Evolutionary conservation across 306 rosid genomes (phyloP), one percentile per base, ranked within the genome.

Genomic region (Acacia acuminata): DNA sequence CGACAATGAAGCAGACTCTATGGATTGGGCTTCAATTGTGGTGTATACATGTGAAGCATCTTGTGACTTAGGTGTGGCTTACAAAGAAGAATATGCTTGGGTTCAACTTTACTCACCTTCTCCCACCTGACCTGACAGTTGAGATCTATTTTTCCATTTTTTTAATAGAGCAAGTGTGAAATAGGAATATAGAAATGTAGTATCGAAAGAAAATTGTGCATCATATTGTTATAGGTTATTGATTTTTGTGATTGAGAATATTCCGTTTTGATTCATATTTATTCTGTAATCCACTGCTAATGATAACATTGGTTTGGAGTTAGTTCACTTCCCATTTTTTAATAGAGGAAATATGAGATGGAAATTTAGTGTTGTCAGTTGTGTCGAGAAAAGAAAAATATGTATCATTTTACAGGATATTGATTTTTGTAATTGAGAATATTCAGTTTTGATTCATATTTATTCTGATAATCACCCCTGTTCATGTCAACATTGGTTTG

Each of bases 1-100:
- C 47, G 90, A 85, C 85, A 86, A 91, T 45, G 94, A 90, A 1
- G 71, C 11, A 10, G 89, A 85, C 68, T 93, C 94, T 63, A 83
- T 93, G 69, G 96, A 91, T 73, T 93, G 96, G 96, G 92, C 92
- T 2, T 86, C 94, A 6, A 77, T 93, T 63, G 94, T 84, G 4
- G 93, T 83, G 70, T 90, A 90, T 78, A 40, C 94, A 7, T 93
- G 97, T 70, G 90, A 87, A 81, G 91, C 93, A 63, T 91, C 96
- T 22, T 93, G 96, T 61, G 93, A 88, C 32, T 87, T 85, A 3
- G 70, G 82, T 71, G 63, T 78, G 12, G 81, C 88, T 71, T 93
- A 93, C 87, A 86, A 84, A 79, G 81, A 93, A 65, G 94, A 93
- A 84, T 90, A 43, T 79, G 92, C 90, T 71, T 93, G 93, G 92